Evolutionary conservation across 805 yeast genomes (phyloP), one percentile per base, ranked within the genome.

Genomic region (Kazachstania africana): DNA sequence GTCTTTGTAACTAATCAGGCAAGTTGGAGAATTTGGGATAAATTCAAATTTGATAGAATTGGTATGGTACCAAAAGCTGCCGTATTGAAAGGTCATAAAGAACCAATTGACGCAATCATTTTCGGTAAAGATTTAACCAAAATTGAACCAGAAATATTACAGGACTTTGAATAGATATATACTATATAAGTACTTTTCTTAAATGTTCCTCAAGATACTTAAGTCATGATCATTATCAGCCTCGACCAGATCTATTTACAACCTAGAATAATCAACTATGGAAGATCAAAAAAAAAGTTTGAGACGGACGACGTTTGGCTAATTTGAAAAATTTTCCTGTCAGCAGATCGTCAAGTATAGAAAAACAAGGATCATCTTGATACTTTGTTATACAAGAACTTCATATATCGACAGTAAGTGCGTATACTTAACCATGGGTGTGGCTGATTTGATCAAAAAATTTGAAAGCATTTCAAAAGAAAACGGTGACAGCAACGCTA

Each of bases 1-100:
- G 97, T 87, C 1, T 87, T 78, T 49, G 91, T 66, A 30, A 75
- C 85, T 2, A 87, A 87, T 49, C 60, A 58, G 3, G 95, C 85
- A 3, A 80, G 94, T 45, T 52, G 64, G 44, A 66, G 60, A 45
- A 78, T 81, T 33, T 87, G 97, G 96, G 95, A 85, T 31, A 43
- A 62, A 1, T 63, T 87, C 16, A 93, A 94, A 2, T 87, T 85
- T 44, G 78, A 79, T 10, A 60, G 84, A 31, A 75, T 83, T 24
- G 96, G 96, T 0, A 59, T 63, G 12, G 63, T 87, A 10, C 75
- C 76, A 32, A 70, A 71, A n/a, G 95, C 75, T 0, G 96, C 80
- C 0, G 60, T 66, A 3, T 57, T 85, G 37, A 78, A 76, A 44
- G 91, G 87, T 1, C 50, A 63, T 21, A 64, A 65, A 3, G 65